Base-by-base conservation (phyloP, 805 yeast species). In the Danielozyma ontarioensis region DNA sequence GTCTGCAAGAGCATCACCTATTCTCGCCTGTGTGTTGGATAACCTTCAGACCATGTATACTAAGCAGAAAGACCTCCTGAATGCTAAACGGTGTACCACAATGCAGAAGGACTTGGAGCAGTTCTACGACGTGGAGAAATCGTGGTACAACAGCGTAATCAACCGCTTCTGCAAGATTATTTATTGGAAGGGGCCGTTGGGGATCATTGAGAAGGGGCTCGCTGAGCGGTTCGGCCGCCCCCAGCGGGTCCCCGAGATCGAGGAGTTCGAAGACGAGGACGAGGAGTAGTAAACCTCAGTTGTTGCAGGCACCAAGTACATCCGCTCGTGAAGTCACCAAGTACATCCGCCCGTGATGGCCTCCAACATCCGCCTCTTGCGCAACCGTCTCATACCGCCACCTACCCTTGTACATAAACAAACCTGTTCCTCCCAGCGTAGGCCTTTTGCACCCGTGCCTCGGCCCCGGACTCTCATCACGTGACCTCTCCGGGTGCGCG, bases 221-320 rank as follows among this genome's bases (percentile, higher is more conserved):
- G 40, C 45, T 4, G 72, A 66, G 39, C 45, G 72, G 27, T 56
- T 61, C 32, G 70, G 70, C 0, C 52, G 50, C 4, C 57, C 64
- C 1, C 46, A 48, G 29, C 43, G 55, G 21, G 36, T 64, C 4
- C 61, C 57, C 8, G 65, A 62, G 27, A 45, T 66, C 11, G 70
- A 65, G 43, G 67, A 64, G 46, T 55, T 55, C 39, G 72, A 66
- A 42, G 59, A 54, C 3, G 70, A 66, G 43, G 70, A 66, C 36
- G 55, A 41, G 18, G 68, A 62, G 37, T 51, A 44, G 29, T n/a
- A n/a, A n/a, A n/a, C n/a, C n/a, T n/a, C n/a, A n/a, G n/a, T n/a
- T n/a, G n/a, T n/a, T n/a, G n/a, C n/a, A n/a, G n/a, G n/a, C n/a
- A n/a, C n/a, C n/a, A n/a, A n/a, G n/a, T n/a, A n/a, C n/a, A n/a